phyloP scores from a whole-genome alignment of 2,329 filamentous ascomycete genomes.

The Alternaria gaisen region DNA sequence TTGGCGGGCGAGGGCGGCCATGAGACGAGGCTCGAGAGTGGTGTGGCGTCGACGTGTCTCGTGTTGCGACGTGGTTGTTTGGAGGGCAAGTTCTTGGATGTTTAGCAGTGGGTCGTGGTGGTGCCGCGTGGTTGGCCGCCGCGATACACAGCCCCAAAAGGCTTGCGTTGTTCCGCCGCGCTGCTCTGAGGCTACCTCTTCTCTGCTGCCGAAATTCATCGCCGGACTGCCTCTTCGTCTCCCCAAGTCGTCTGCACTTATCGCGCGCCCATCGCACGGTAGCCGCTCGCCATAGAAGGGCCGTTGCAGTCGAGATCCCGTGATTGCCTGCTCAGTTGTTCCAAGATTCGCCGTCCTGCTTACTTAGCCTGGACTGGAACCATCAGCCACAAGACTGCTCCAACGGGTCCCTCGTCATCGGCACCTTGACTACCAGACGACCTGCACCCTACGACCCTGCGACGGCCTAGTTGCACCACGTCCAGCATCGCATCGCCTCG shows the following conservation, averaged over 20 bases:
- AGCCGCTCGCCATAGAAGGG: not conserved
- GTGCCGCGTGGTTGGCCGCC: conserved; percentile 12
- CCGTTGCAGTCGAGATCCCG: conserved; percentile 1
- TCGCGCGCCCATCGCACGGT: conserved; percentile 3
- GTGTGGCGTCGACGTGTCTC: conserved; percentile 15
- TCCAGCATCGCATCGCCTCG: not conserved
- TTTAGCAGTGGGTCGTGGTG: conserved; percentile 14
- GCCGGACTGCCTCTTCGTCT: not conserved
- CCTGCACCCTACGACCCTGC: conserved; percentile 9
- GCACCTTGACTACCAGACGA: conserved; percentile 14
- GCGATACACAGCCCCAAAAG: conserved; percentile 17
- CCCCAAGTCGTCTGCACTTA: not conserved
- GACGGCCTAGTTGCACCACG: conserved; percentile 11
- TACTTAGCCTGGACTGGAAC: conserved; percentile 11
- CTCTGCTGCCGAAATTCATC: conserved; percentile 2
- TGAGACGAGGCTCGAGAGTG: not conserved
- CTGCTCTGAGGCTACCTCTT: conserved; percentile 1
- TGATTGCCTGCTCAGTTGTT: not conserved
- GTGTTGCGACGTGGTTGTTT: conserved; percentile 8
- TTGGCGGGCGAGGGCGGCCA: too few species aligned
- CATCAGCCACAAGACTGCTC: conserved; percentile 16
- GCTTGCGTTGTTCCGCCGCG: conserved; percentile 16
- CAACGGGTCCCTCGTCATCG: conserved; percentile 15
- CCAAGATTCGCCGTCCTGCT: not conserved
- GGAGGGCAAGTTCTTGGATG: conserved; percentile 9